Evolutionary conservation across 2,329 filamentous ascomycete genomes (phyloP).

Genomic region (Aureobasidium zeae): DNA sequence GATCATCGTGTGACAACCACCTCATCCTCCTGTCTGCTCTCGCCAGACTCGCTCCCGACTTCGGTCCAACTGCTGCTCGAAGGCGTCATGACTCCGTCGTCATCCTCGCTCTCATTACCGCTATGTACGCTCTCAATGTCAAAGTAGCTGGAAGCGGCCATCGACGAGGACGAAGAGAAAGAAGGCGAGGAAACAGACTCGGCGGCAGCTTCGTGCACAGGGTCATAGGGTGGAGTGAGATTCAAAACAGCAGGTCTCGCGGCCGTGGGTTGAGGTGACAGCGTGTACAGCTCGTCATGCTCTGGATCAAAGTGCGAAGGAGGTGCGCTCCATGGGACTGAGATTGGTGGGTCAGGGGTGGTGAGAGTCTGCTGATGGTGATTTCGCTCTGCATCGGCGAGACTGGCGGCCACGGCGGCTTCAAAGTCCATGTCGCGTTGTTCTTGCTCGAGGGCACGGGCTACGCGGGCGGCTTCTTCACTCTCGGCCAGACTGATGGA

Average conservation of each 20-base stretch:
- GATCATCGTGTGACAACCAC: too few species aligned
- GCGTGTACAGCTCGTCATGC: constrained; percentile 26
- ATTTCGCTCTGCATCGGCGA: constrained; percentile 21
- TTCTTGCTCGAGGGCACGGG: constrained; percentile 17
- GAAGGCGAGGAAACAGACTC: background rate
- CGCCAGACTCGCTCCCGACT: constrained; percentile 27
- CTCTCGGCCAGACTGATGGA: constrained; percentile 29
- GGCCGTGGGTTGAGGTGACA: constrained; percentile 26
- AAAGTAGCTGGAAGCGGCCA: background rate
- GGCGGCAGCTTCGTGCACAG: constrained; percentile 27
- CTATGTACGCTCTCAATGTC: constrained; percentile 24
- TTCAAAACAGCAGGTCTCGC: constrained; percentile 3
- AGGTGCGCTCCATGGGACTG: constrained; percentile 13
- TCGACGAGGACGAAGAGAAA: background rate
- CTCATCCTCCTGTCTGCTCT: background rate
- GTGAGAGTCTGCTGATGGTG: constrained; percentile 19
- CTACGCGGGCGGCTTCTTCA: constrained; percentile 18
- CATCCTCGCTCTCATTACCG: constrained; percentile 8
- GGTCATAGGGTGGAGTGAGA: constrained; percentile 21
- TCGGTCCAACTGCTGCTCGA: constrained; percentile 31
- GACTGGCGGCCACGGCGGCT: constrained; percentile 29
- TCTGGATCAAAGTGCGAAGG: constrained; percentile 12
- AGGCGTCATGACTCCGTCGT: constrained; percentile 29
- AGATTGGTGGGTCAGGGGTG: constrained; percentile 20
- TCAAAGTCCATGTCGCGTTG: constrained; percentile 24